Evolutionary conservation across 2,329 filamentous ascomycete genomes (phyloP).

Genomic region (Ophidiomyces ophidiicola): DNA sequence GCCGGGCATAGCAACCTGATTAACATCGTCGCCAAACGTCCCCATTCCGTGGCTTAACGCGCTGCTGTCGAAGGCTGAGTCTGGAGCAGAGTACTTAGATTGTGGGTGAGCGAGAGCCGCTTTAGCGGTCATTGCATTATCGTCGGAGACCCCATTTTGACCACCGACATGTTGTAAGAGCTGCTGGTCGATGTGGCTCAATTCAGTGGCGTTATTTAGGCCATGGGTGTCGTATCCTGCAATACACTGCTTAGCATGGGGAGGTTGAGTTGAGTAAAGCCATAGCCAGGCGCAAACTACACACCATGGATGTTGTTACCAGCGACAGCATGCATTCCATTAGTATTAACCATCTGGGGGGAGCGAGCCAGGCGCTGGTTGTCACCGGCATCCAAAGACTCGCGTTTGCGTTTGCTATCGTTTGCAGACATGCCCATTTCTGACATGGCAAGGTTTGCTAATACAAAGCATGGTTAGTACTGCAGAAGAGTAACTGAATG

Average conservation of each 20-base stretch:
- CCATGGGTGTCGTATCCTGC: constrained; percentile 28
- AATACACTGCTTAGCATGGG: constrained; percentile 20
- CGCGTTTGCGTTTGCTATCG: constrained; percentile 32
- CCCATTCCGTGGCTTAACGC: constrained; percentile 13
- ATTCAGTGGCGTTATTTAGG: constrained; percentile 26
- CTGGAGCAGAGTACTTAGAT: constrained; percentile 32
- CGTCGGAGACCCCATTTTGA: constrained; percentile 42
- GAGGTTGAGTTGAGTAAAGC: constrained; percentile 23
- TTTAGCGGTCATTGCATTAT: constrained; percentile 37
- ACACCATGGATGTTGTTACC: constrained; percentile 28
- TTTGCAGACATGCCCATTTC: constrained; percentile 5
- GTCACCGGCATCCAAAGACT: constrained; percentile 31
- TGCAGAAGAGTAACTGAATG: neutral
- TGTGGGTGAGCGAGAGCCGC: constrained; percentile 36
- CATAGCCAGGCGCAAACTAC: constrained; percentile 17
- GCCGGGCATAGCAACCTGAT: constrained; percentile 26
- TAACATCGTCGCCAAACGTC: constrained; percentile 31
- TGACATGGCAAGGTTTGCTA: neutral
- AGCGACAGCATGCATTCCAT: constrained; percentile 16
- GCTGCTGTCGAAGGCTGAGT: constrained; percentile 15
- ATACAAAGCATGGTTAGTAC: neutral
- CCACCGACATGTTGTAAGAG: constrained; percentile 39
- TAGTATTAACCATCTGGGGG: constrained; percentile 22
- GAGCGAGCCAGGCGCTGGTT: constrained; percentile 31
- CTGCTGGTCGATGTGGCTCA: constrained; percentile 35